Base-by-base conservation (phyloP, 2,329 filamentous ascomycete genomes). In the Graphiopsis chlorocephala region DNA sequence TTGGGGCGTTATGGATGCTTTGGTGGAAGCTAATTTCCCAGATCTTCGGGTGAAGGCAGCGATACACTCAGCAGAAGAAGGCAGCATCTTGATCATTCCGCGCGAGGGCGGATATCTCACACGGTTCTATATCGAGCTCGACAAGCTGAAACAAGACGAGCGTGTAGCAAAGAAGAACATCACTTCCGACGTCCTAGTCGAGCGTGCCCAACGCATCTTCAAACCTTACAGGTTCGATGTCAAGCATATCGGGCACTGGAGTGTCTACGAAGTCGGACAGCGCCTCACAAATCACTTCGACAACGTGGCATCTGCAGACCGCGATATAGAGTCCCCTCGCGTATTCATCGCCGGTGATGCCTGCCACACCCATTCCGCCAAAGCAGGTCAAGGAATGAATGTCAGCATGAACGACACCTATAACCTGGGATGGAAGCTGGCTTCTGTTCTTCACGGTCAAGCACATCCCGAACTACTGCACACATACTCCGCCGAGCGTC, bases 31-130 rank as follows among this genome's bases (percentile, higher is more conserved):
- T 4, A 70, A 74, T 64, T 77, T 77, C 58, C 76, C 6, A 0
- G 79, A 94, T 73, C 91, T 93, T 71, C 66, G 74, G 31, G 68
- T 75, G 26, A 76, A 75, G 65, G 72, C 71, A 8, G 71, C 72
- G 4, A 75, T 77, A 65, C 90, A 92, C 74, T 92, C 89, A 3
- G 72, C 74, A 77, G 82, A 86, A 53, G 82, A 88, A 64, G 90
- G 90, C 1, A 92, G 89, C 20, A 88, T 93, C 72, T 90, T 93
- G 86, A 88, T 93, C 4, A 93, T 94, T 64, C 90, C 90, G 0
- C 66, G 75, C 38, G 75, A 77, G 62, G 73, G 73, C 29, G 72
- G 72, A 15, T 74, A 74, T 31, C 65, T 78, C 1, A 71, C 70
- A 10, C 65, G 76, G 12, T 73, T 77, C 58, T 77, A 77, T 65